phyloP scores from a whole-genome alignment of 352 stramenopile species.

The Phytophthora foliorum region DNA sequence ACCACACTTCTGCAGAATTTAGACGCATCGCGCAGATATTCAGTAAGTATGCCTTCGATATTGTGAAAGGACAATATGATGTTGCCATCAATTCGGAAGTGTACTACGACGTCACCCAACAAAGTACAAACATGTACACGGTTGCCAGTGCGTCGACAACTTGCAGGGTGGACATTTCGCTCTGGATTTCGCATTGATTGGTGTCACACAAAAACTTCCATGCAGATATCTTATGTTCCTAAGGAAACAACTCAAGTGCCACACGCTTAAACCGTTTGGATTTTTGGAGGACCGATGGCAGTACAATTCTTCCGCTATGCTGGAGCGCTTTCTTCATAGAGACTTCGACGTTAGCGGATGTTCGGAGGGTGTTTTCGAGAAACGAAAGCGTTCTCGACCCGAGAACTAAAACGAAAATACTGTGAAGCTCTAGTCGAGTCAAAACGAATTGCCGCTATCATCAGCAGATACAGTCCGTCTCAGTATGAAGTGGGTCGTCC shows the following conservation, averaged over 20 bases:
- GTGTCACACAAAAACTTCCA: neutral
- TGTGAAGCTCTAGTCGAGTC: neutral
- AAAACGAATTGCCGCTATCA: neutral
- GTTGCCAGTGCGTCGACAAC: neutral
- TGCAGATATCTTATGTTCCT: neutral
- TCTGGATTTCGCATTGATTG: neutral
- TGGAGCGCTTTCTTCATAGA: neutral
- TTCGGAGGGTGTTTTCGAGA: neutral
- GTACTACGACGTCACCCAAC: neutral
- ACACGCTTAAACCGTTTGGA: neutral
- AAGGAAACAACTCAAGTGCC: neutral
- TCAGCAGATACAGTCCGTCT: neutral
- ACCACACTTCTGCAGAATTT: neutral
- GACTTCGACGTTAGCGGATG: neutral
- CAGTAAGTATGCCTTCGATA: neutral
- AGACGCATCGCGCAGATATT: neutral
- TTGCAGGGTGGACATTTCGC: neutral
- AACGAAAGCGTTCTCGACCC: neutral
- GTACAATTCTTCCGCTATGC: neutral
- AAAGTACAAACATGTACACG: neutral
- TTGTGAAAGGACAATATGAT: neutral
- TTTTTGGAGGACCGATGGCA: neutral
- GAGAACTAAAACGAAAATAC: neutral
- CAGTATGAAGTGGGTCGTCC: too few species aligned
- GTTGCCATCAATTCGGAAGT: neutral